Conservation (phyloP, 1,284 basidiomycete species). For the Ustilago esculenta region DNA sequence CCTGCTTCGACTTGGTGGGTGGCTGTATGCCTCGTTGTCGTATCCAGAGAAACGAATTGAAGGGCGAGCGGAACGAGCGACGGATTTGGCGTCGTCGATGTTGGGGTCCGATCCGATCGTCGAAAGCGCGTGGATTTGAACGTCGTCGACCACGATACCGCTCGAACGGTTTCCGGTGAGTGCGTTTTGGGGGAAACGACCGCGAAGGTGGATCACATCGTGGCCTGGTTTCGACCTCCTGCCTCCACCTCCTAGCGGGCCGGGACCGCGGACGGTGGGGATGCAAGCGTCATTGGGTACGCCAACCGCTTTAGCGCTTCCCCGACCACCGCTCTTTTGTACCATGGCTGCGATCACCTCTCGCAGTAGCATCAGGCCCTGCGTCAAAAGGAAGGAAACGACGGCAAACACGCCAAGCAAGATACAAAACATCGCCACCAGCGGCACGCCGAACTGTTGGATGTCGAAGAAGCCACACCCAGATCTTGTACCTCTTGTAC, state of each 20-base stretch:
- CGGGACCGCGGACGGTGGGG: conserved; percentile 45
- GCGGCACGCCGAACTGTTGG: conserved; percentile 30
- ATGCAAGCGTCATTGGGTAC: conserved; percentile 51
- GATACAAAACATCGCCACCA: conserved; percentile 35
- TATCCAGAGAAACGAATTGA: conserved; percentile 10
- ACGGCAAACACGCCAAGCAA: conserved; percentile 38
- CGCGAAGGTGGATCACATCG: conserved; percentile 24
- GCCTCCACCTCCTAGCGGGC: conserved; percentile 50
- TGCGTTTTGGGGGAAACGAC: conserved; percentile 33
- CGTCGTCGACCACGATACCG: conserved; percentile 26
- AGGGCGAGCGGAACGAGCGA: not conserved
- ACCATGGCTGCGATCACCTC: conserved; percentile 34
- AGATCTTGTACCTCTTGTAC: conserved; percentile 28
- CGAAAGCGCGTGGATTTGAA: conserved; percentile 23
- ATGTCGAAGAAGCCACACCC: conserved; percentile 49
- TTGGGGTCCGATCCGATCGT: not conserved
- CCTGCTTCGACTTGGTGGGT: conserved; percentile 2
- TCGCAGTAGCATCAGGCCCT: conserved; percentile 40
- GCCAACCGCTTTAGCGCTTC: conserved; percentile 30
- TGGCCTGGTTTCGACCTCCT: conserved; percentile 20
- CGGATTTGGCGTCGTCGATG: conserved; percentile 5
- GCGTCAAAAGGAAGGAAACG: conserved; percentile 41
- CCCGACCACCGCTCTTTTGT: conserved; percentile 44
- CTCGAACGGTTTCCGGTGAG: conserved; percentile 9
- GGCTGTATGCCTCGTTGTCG: not conserved